Evolutionary conservation across 495 filamentous ascomycete genomes (phyloP).

Genomic region (Lineolata rhizophorae): DNA sequence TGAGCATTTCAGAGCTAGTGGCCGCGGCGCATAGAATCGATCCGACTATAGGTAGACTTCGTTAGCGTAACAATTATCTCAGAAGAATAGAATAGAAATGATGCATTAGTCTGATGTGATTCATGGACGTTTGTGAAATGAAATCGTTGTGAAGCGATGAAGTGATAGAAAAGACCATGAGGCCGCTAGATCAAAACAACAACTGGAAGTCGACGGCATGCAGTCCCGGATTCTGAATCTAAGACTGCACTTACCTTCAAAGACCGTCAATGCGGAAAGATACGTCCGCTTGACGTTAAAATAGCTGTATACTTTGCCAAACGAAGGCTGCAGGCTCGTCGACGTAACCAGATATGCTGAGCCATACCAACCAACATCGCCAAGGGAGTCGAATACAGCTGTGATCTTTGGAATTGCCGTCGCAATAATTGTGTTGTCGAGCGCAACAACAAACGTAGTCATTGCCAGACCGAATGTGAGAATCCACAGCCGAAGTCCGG

Average conservation of each 20-base stretch:
- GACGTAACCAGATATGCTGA: conserved; percentile 16
- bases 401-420: conserved; percentile 19
- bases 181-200: too few species aligned
- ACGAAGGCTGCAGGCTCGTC: conserved; percentile 15
- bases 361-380: conserved; percentile 21
- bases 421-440: conserved; percentile 18
- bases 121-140: too few species aligned
- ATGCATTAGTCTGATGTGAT: too few species aligned
- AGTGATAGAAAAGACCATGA: too few species aligned
- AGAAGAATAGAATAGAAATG: too few species aligned
- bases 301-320: conserved; percentile 18
- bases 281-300: conserved; percentile 18
- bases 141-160: too few species aligned
- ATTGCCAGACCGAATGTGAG: conserved; percentile 9
- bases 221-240: not conserved
- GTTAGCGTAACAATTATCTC: too few species aligned
- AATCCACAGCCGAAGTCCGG: conserved; percentile 5
- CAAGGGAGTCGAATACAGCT: conserved; percentile 14
- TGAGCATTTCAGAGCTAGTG: conserved; percentile 13
- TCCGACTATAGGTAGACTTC: too few species aligned
- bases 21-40: conserved; percentile 15
- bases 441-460: conserved; percentile 16
- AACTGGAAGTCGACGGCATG: too few species aligned
- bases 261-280: conserved; percentile 13
- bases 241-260: conserved; percentile 9